Base-by-base conservation (phyloP, 148 eudicot species). In the Linanthus parryae region DNA sequence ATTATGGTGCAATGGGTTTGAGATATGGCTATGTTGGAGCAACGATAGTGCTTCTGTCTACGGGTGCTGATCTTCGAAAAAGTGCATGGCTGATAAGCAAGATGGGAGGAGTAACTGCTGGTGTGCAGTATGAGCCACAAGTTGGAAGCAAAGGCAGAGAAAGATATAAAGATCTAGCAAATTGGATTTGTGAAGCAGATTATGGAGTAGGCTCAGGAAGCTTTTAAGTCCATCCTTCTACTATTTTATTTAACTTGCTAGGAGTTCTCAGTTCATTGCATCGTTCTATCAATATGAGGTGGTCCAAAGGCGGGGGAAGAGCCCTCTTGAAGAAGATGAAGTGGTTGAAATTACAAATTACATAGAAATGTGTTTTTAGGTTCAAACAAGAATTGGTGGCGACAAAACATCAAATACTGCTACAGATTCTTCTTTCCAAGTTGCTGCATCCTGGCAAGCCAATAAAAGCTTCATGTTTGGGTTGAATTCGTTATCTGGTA, bases 391-490 rank as follows among this genome's bases (percentile, higher is more conserved):
- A 58, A 57, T 91, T 47, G 83, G 83, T 52, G 85, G 81, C 69
- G 60, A 42, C 38, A 71, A 66, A 44, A 16, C 76, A 29, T 52
- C 84, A 24, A 80, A 77, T 44, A 59, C 53, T 39, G 58, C 63
- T 44, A 70, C 70, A 12, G 94, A 87, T 65, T 86, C 98, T 44
- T 72, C 83, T 29, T 87, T 91, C 48, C 87, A 91, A 66, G 74
- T 91, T 66, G 98, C 83, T 70, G 94, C 90, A 64, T 91, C 98
- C 57, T 91, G 98, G 98, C 98, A 91, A 73, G 94, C 95, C 61
- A 91, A 91, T 58, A 91, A 83, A 66, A 91, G 86, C 70, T 66
- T 91, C 57, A 62, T 86, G 68, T 49, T 86, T n/a, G n/a, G n/a
- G n/a, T n/a, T n/a, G n/a, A n/a, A n/a, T n/a, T n/a, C n/a, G n/a